Evolutionary conservation across 768 basidiomycete species (phyloP).

Genomic region (Pleurotus cornucopiae): DNA sequence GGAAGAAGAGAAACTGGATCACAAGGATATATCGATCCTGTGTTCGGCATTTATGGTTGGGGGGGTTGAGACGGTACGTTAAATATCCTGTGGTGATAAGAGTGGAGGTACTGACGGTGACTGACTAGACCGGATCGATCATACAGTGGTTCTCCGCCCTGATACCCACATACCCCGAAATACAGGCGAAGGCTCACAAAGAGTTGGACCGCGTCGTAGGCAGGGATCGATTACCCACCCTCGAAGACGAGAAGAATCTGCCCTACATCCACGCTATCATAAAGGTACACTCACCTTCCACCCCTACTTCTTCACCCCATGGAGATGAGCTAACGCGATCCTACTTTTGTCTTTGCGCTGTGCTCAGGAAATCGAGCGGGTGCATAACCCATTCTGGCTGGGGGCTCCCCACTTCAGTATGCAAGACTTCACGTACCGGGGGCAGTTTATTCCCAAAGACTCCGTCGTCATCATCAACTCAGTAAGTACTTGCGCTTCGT

Average conservation of each 20-base stretch:
- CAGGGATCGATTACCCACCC: constrained; percentile 20
- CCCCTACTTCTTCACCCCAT: neutral
- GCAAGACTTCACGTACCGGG: constrained; percentile 36
- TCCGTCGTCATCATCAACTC: constrained; percentile 35
- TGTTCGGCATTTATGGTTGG: constrained; percentile 39
- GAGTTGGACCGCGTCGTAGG: constrained; percentile 28
- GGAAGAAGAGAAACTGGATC: constrained; percentile 30
- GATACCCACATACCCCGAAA: constrained; percentile 26
- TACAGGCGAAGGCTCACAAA: constrained; percentile 24
- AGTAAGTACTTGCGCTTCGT: constrained; percentile 14
- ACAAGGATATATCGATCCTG: constrained; percentile 35
- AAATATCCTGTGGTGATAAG: neutral
- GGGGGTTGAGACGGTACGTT: constrained; percentile 37
- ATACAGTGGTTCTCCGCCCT: constrained; percentile 34
- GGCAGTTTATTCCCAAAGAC: constrained; percentile 35
- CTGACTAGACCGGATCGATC: constrained; percentile 27
- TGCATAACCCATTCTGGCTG: constrained; percentile 34
- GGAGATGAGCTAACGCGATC: neutral
- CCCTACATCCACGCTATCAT: constrained; percentile 32
- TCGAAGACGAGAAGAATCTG: constrained; percentile 27
- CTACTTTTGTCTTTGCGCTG: too few relatives aligned
- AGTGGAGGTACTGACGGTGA: neutral
- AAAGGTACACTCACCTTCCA: constrained; percentile 16
- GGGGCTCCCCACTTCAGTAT: constrained; percentile 33
- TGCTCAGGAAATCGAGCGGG: constrained; percentile 29